phyloP scores from a whole-genome alignment of 176 grass and related monocot species.

The Pharus latifolius region DNA sequence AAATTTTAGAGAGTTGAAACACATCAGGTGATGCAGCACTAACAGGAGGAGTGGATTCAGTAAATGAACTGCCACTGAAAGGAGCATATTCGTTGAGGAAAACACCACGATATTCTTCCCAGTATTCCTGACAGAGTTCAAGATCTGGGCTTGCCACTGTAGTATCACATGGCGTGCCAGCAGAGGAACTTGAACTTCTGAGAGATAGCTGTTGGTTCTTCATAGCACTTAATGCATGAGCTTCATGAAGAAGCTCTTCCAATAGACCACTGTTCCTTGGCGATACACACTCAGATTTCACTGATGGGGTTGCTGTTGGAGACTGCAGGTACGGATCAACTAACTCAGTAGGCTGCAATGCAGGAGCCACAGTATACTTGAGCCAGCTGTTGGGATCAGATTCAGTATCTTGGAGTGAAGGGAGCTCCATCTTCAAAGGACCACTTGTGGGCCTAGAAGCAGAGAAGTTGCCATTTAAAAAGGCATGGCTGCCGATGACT shows the following conservation, averaged over 20 bases:
- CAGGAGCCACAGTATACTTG: constrained; percentile 39
- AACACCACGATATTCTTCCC: constrained; percentile 31
- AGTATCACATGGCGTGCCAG: constrained; percentile 33
- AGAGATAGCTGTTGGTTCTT: constrained; percentile 36
- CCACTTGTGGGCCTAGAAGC: constrained; percentile 65
- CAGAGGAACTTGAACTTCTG: constrained; percentile 64
- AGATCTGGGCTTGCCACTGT: constrained; percentile 25
- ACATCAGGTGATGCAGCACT: constrained; percentile 17
- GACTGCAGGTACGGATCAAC: constrained; percentile 51
- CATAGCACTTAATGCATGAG: constrained; percentile 39
- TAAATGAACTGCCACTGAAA: constrained; percentile 40
- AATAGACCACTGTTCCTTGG: constrained; percentile 65
- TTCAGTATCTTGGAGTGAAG: constrained; percentile 99
- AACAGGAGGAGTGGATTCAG: constrained; percentile 25
- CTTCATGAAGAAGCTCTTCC: constrained; percentile 72
- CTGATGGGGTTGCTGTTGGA: constrained; percentile 34
- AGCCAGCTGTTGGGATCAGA: constrained; percentile 66
- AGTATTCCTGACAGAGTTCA: constrained; percentile 48
- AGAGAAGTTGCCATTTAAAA: constrained; percentile 87
- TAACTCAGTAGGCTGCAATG: constrained; percentile 44
- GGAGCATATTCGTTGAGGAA: constrained; percentile 23
- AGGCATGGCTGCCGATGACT: constrained; percentile 62
- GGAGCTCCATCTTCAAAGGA: constrained; percentile 96
- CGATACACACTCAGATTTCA: constrained; percentile 47
- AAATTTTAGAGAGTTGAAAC: constrained; percentile 26